Evolutionary conservation across 345 rosid genomes (phyloP).

Genomic region (Boechera stricta): DNA sequence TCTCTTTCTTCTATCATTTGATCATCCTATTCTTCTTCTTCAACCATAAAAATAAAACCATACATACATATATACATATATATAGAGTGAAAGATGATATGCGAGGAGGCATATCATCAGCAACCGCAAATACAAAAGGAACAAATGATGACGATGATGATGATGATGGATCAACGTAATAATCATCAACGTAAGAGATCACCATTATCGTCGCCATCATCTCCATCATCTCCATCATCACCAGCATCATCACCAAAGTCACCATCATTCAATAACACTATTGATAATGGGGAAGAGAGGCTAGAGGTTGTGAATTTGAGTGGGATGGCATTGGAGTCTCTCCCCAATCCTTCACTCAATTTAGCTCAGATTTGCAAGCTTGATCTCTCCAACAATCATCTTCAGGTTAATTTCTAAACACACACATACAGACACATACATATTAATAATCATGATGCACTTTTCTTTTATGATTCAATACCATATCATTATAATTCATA

Average conservation of each 20-base stretch:
- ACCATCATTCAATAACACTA: constrained; percentile 30
- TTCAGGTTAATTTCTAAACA: constrained; percentile 54
- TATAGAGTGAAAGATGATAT: constrained; percentile 38
- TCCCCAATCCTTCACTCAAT: constrained; percentile 70
- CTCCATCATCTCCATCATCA: constrained; percentile 16
- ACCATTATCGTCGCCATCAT: constrained; percentile 26
- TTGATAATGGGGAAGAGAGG: constrained; percentile 48
- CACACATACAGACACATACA: neutral
- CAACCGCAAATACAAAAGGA: constrained; percentile 37
- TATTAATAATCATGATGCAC: neutral
- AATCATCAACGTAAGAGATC: constrained; percentile 12
- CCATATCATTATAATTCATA: constrained; percentile 1
- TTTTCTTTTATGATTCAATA: constrained; percentile 1
- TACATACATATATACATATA: neutral
- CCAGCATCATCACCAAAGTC: constrained; percentile 38
- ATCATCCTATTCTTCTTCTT: constrained; percentile 29
- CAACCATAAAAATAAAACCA: constrained; percentile 11
- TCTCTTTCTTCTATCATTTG: constrained; percentile 28
- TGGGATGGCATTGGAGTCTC: constrained; percentile 64
- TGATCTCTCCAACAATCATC: constrained; percentile 84
- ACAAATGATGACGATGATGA: constrained; percentile 43
- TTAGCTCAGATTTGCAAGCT: constrained; percentile 67
- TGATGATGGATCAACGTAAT: constrained; percentile 36
- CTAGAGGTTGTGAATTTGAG: constrained; percentile 71
- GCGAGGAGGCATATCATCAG: constrained; percentile 42